Evolutionary conservation across 163 green algal species (phyloP), one percentile per base, ranked within the genome.

Genomic region (Chlamydomonas reinhardtii): DNA sequence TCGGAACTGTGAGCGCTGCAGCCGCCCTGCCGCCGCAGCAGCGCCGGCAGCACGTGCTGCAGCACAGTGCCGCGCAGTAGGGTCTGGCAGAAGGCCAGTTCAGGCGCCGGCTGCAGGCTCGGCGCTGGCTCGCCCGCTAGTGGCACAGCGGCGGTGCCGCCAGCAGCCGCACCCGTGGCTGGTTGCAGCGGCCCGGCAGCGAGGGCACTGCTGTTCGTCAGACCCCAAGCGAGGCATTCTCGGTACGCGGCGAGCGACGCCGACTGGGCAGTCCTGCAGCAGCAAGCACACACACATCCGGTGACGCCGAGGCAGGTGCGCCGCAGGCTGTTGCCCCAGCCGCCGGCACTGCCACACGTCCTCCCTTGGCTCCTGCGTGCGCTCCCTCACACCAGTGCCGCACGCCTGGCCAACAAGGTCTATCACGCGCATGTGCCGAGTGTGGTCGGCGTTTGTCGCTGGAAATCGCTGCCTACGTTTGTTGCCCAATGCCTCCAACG

Each of bases 221-320:
- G 62, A n/a, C 80, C 75, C 88, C 88, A 92, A 0, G 24, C 69
- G 0, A 90, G 74, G 74, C 79, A 84, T 69, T 92, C 88, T 43
- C 37, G 61, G 74, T 90, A 92, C 0, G 84, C 78, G 17, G 71
- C 48, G 15, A 75, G 27, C 25, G 56, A 34, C 1, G 79, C 79
- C 8, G 69, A 34, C 32, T 73, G 64, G 31, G 79, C 69, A 15
- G 79, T 31, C 56, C 79, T 85, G 68, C 48, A 56, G 48, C 48
- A 56, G 2, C 48, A 56, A 56, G 17, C 6, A 56, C 48, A 19
- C 2, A 19, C 5, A 56, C 48, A 17, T 19, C 5, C 5, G 48
- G 43, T n/a, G n/a, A n/a, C n/a, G n/a, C n/a, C n/a, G n/a, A n/a
- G n/a, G n/a, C n/a, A n/a, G n/a, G n/a, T n/a, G n/a, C n/a, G n/a